Conservation (phyloP, 164 flowering plant genomes). For the Dillenia suffruticosa region DNA sequence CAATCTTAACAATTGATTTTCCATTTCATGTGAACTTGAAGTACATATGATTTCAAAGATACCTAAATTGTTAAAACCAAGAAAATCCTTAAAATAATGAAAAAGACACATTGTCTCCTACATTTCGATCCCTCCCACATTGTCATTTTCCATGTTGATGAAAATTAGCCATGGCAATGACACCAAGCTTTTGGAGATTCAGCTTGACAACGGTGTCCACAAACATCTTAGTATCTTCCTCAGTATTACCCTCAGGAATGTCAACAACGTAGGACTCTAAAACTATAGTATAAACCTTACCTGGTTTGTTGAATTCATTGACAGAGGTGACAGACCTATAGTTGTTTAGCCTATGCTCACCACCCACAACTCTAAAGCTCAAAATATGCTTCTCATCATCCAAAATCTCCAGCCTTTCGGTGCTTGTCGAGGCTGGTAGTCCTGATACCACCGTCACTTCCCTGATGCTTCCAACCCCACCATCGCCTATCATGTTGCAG, state of each 20-base stretch:
- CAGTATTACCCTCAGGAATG: conserved; percentile 76
- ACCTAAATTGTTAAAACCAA: too few relatives aligned
- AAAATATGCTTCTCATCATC: conserved; percentile 62
- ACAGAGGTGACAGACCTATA: conserved; percentile 66
- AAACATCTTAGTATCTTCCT: conserved; percentile 77
- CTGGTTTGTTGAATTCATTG: conserved; percentile 41
- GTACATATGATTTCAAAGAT: too few relatives aligned
- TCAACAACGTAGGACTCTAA: conserved; percentile 73
- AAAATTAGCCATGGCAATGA: conserved; percentile 36
- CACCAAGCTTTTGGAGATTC: conserved; percentile 67
- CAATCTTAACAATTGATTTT: too few relatives aligned
- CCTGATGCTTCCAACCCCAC: conserved; percentile 64
- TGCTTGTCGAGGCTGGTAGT: conserved; percentile 74
- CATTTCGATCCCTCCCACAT: not conserved
- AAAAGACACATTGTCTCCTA: too few relatives aligned
- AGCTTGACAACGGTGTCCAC: conserved; percentile 67
- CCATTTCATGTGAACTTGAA: too few relatives aligned
- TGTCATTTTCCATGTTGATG: conserved; percentile 12
- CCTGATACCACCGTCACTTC: conserved; percentile 75
- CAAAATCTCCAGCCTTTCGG: conserved; percentile 64
- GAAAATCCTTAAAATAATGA: too few relatives aligned
- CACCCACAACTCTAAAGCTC: conserved; percentile 76
- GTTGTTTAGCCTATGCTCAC: conserved; percentile 63
- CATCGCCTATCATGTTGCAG: conserved; percentile 53
- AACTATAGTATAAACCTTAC: conserved; percentile 56